Evolutionary conservation across 495 filamentous ascomycete genomes (phyloP), one percentile per base, ranked within the genome.

Genomic region (Rhypophila decipiens): DNA sequence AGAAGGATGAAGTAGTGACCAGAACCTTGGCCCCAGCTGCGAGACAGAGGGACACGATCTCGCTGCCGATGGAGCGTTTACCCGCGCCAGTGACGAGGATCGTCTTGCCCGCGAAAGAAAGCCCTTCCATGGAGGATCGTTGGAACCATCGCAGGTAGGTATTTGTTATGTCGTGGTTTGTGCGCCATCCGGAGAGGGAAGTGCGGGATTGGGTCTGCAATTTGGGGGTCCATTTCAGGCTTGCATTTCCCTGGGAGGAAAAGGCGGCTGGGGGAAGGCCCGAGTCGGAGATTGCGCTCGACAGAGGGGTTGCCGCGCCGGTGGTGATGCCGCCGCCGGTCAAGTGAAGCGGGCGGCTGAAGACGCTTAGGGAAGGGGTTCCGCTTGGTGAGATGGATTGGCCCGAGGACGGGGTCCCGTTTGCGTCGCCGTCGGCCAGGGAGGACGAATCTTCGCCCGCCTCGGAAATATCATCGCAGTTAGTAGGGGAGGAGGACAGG

Each of bases 221-320:
- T n/a, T n/a, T n/a, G n/a, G n/a, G n/a, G n/a, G n/a, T n/a, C n/a
- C n/a, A n/a, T n/a, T n/a, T n/a, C n/a, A n/a, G n/a, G n/a, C n/a
- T n/a, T n/a, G n/a, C n/a, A n/a, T n/a, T n/a, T n/a, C 74, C 96
- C 95, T 61, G 90, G 84, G 78, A 94, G 95, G 39, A 99, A 74
- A 63, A 97, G 93, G 40, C 97, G 72, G 80, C 97, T 97, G 17
- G 93, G 93, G 57, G 97, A 93, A 21, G 91, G 95, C 72, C 97
- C 94, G 42, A 93, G 82, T 71, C 94, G 95, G 55, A 87, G 88
- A 49, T 85, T 82, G 67, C 87, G 86, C 61, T 84, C 86, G 47
- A 77, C 67, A 46, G 77, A 68, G 22, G 68, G 53, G 64, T 88
- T 90, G 67, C 86, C 90, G 19, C 69, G 43, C 31, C 81, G 83